phyloP scores from a whole-genome alignment of 805 yeast genomes.

The Lachancea nothofagi region DNA sequence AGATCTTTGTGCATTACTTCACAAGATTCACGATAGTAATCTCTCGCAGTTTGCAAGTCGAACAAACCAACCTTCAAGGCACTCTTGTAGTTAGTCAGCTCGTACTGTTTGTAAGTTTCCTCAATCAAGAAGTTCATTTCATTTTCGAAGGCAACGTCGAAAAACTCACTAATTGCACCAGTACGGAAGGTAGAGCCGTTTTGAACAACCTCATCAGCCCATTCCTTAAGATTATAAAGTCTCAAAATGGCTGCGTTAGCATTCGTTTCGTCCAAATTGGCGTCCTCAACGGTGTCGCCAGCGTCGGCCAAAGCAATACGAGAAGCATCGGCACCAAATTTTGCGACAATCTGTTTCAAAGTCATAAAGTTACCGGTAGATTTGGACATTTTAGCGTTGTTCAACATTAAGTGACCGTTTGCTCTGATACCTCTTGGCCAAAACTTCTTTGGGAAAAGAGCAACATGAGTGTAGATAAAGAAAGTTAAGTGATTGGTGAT shows the following conservation, averaged over 20 bases:
- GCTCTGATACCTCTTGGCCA: conserved; percentile 96
- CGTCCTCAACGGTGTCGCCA: conserved; percentile 96
- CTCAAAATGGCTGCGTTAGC: conserved; percentile 97
- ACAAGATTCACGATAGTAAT: conserved; percentile 82
- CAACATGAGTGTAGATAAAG: conserved; percentile 88
- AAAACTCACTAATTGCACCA: conserved; percentile 53
- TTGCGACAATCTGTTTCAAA: conserved; percentile 71
- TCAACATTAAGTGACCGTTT: conserved; percentile 91
- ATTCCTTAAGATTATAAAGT: conserved; percentile 84
- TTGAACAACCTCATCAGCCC: conserved; percentile 78
- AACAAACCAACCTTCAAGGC: conserved; percentile 89
- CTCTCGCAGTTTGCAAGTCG: conserved; percentile 93
- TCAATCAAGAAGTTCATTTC: conserved; percentile 83
- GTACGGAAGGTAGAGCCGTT: conserved; percentile 50
- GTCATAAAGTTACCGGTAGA: conserved; percentile 97
- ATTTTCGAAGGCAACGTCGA: conserved; percentile 85
- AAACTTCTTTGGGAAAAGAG: conserved; percentile 79
- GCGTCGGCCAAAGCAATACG: conserved; percentile 98
- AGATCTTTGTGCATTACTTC: conserved; percentile 76
- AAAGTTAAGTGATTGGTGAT: conserved; percentile 96
- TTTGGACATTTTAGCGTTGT: conserved; percentile 97
- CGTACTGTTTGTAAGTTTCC: conserved; percentile 66
- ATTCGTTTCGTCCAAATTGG: conserved; percentile 91
- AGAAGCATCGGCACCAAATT: conserved; percentile 96
- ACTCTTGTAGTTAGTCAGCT: conserved; percentile 70